phyloP scores from a whole-genome alignment of 805 yeast species.

The Cyberlindnera americana region DNA sequence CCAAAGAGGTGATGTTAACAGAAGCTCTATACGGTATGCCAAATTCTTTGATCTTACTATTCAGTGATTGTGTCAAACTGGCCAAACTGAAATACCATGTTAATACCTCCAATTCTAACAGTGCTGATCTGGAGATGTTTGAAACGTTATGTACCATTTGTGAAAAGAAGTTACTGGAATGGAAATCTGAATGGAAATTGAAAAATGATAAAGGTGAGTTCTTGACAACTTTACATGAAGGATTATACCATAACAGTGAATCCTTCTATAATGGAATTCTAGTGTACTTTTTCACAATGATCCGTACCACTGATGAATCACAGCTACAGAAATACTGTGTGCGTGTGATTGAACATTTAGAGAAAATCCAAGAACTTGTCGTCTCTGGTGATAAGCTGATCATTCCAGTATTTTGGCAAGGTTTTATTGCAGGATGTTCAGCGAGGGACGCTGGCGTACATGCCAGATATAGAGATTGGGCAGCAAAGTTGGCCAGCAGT shows the following conservation, averaged over 20 bases:
- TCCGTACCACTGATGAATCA: constrained; percentile 50
- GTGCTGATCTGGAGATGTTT: constrained; percentile 21
- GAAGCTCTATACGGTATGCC: constrained; percentile 85
- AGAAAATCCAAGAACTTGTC: constrained; percentile 56
- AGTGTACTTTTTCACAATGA: constrained; percentile 67
- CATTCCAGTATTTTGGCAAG: constrained; percentile 84
- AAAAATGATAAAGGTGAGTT: constrained; percentile 32
- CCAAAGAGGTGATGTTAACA: constrained; percentile 57
- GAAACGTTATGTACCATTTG: constrained; percentile 29
- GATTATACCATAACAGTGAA: constrained; percentile 73
- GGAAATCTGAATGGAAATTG: constrained; percentile 77
- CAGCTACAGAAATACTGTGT: constrained; percentile 61
- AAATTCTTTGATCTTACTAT: constrained; percentile 67
- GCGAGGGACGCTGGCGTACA: constrained; percentile 58
- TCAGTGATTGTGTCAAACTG: constrained; percentile 67
- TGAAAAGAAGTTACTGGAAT: constrained; percentile 50
- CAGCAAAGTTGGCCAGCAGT: constrained; percentile 40
- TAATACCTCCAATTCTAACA: neutral
- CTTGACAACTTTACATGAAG: constrained; percentile 47
- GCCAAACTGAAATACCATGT: constrained; percentile 58
- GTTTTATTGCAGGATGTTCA: constrained; percentile 84
- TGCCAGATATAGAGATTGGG: constrained; percentile 67
- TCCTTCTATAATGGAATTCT: constrained; percentile 72
- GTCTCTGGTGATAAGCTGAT: constrained; percentile 48
- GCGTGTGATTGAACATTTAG: constrained; percentile 59